Evolutionary conservation across 2,329 filamentous ascomycete species (phyloP), one percentile per base, ranked within the genome.

Genomic region (Domatiomyces catenatus): DNA sequence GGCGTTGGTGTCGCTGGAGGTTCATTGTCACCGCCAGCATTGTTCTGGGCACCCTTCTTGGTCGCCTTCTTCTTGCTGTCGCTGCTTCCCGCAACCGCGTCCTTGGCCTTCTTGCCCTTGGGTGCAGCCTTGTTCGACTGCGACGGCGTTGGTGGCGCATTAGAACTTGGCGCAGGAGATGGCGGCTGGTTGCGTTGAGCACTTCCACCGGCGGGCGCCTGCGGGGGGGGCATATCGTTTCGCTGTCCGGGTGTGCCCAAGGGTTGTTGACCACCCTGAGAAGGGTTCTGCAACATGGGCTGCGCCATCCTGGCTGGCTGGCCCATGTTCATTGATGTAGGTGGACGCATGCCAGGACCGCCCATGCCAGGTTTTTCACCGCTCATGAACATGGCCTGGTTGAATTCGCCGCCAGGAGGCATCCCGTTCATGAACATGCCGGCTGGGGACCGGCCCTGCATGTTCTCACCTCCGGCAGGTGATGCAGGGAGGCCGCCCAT

Each of bases 401-500:
- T 60, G 50, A 59, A 60, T 26, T 59, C 58, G 8, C 70, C 67
- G n/a, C 64, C 63, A 2, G 32, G 32, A 7, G 72, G 72, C 61
- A 77, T 76, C 44, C 62, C 67, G 47, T 64, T 65, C 54, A 75
- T 74, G 58, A 80, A 76, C 67, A 76, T 76, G 4, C 76, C 75
- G 43, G 73, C 74, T 36, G 79, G 79, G n/a, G 79, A 81, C 54
- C 79, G 73, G 51, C 74, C 73, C 58, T 72, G 73, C 71, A 80
- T 75, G 36, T 68, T 60, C 47, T 75, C 76, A 53, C 73, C 76
- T 32, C 77, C 73, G 58, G 75, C 74, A 18, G 76, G 77, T 17
- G 76, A 80, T 42, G 67, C 69, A 10, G 76, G 77, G 48, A 80
- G 67, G 51, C 73, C 76, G 56, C 70, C 70, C 62, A 81, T 71